Evolutionary conservation across 75 land plant species (phyloP), one percentile per base, ranked within the genome.

Genomic region (Adiantum capillusveneris): DNA sequence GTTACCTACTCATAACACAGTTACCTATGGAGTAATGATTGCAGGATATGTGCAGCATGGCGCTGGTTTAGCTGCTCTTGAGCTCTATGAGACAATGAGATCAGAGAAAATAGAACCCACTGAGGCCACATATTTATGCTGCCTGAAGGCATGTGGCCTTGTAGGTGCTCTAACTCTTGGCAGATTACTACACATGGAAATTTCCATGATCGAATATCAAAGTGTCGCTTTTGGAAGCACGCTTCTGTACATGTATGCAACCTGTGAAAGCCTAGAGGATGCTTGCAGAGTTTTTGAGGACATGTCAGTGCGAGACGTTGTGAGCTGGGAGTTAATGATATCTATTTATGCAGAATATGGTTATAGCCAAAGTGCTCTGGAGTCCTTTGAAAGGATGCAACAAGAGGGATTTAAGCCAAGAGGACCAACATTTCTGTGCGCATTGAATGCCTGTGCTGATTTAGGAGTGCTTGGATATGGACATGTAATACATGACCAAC

Each of bases 291-390:
- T 73, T 37, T 79, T 79, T 57, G 48, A 69, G 50, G 19, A 37
- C 48, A 70, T 74, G 68, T 57, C 54, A 0, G 30, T 11, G 7
- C 27, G 48, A 20, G 52, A 56, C 60, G 17, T 65, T 0, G 13
- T 61, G 0, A 19, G 39, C 5, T 75, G 72, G 79, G 71, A 31
- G 52, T 21, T 57, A 6, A 65, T 80, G 69, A 71, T 80, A 12
- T 11, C 68, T 17, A 59, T 66, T 3, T 72, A 48, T 34, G 49
- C 64, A 11, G 68, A 82, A 49, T 57, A 65, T 70, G 75, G 81
- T 13, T 56, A 37, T 29, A 30, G 59, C 25, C 24, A 44, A 19
- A 65, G 69, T 21, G 77, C 78, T 0, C 63, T 74, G 16, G 62
- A 66, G 7, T 18, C 63, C 25, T 79, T 51, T 24, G 57, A 64